phyloP scores from a whole-genome alignment of 2,329 filamentous ascomycete species.

The Penicillium sp. region DNA sequence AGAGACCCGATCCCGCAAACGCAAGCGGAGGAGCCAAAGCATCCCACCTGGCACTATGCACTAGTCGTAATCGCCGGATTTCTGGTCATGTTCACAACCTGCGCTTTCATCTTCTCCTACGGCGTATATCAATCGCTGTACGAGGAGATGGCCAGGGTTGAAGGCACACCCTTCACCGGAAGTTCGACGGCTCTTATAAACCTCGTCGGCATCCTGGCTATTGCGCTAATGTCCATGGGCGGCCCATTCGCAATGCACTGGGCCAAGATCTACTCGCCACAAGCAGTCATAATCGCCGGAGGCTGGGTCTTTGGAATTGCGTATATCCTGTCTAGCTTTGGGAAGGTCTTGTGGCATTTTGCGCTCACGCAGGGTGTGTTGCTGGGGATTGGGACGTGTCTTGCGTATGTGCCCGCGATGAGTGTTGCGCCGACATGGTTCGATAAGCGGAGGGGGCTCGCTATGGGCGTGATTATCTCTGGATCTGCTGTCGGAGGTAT shows the following conservation, averaged over 20 bases:
- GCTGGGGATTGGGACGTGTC: slow-evolving; percentile 44
- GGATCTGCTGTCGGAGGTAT: slow-evolving; percentile 49
- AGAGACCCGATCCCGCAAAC: not conserved
- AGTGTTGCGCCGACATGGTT: slow-evolving; percentile 48
- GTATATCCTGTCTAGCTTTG: slow-evolving; percentile 41
- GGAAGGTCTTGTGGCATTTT: slow-evolving; percentile 41
- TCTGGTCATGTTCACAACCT: slow-evolving; percentile 42
- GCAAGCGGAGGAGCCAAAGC: not conserved
- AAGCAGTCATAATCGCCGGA: slow-evolving; percentile 37
- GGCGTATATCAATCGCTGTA: slow-evolving; percentile 50
- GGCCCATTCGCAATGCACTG: slow-evolving; percentile 43
- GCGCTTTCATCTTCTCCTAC: slow-evolving; percentile 47
- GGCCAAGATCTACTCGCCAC: slow-evolving; percentile 41
- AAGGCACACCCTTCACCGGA: slow-evolving; percentile 40
- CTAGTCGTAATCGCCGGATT: slow-evolving; percentile 32
- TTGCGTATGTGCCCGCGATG: slow-evolving; percentile 46
- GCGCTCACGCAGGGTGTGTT: slow-evolving; percentile 44
- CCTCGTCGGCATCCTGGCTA: slow-evolving; percentile 44
- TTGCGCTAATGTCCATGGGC: slow-evolving; percentile 45
- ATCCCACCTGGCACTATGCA: slow-evolving; percentile 14
- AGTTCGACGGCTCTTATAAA: slow-evolving; percentile 43
- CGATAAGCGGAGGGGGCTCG: slow-evolving; percentile 40
- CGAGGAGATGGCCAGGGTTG: slow-evolving; percentile 36
- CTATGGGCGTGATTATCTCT: slow-evolving; percentile 46
- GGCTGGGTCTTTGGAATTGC: slow-evolving; percentile 41